Conservation (phyloP, 169 alveolate genomes). For the Plasmodium knowlesi region DNA sequence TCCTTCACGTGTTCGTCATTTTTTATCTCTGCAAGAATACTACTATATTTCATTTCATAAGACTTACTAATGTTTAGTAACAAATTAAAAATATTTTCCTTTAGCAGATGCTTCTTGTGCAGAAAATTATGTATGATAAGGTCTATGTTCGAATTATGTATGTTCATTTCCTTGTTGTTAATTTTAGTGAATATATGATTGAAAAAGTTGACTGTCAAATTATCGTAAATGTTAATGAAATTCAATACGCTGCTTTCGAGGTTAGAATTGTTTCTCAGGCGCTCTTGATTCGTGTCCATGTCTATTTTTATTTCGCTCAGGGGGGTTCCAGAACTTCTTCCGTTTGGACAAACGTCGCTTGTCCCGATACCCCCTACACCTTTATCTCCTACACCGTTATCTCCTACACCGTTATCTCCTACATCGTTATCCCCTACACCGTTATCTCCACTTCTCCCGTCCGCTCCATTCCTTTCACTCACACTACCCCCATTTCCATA, state of each 20-base stretch:
- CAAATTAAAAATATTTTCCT: slow-evolving; percentile 60
- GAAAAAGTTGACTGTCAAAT: slow-evolving; percentile 59
- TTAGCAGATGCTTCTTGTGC: slow-evolving; percentile 49
- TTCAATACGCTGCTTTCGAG: slow-evolving; percentile 32
- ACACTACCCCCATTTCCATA: background rate
- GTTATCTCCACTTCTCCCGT: background rate
- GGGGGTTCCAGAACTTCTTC: background rate
- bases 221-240: slow-evolving; percentile 46
- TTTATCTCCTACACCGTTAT: background rate
- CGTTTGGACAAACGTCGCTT: background rate
- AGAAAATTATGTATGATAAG: slow-evolving; percentile 45
- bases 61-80: slow-evolving; percentile 44
- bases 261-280: slow-evolving; percentile 17
- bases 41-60: slow-evolving; percentile 39
- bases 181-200: slow-evolving; percentile 59
- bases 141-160: slow-evolving; percentile 39
- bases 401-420: too few species aligned
- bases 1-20: slow-evolving; percentile 50
- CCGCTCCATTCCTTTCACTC: background rate
- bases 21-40: slow-evolving; percentile 26
- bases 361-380: background rate
- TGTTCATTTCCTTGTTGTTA: slow-evolving; percentile 47
- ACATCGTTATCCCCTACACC: too few species aligned
- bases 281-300: slow-evolving; percentile 15
- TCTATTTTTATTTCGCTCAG: slow-evolving; percentile 8